Base-by-base conservation (phyloP, 805 yeast genomes). In the Torulaspora quercuum region DNA sequence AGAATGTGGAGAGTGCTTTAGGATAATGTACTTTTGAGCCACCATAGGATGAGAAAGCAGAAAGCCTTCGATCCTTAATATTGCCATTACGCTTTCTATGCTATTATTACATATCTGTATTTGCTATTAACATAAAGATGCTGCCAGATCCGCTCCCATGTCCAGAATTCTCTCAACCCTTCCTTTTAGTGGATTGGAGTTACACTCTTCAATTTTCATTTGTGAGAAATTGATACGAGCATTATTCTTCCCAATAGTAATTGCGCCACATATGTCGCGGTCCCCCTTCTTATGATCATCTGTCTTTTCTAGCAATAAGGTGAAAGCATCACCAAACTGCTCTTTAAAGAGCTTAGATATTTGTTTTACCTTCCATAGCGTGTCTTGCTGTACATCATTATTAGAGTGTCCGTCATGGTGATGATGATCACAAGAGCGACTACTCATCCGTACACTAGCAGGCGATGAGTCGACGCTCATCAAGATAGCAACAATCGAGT, bases 381-480 rank as follows among this genome's bases (percentile, higher is more conserved):
- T 44, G 23, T 46, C 46, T 5, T 45, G 39, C 7, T 44, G 44
- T 14, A 36, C 45, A 23, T 39, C 30, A n/a, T 42, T 44, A 12
- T 42, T 49, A 13, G 25, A 12, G 16, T 37, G 41, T 4, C 42
- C 49, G 12, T 52, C 46, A n/a, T 40, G 45, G 7, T 34, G 35
- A 26, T 29, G 25, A 55, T 78, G 82, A 1, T 53, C 44, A 46
- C 82, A 79, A 1, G 69, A 46, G 36, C 72, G 72, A 5, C 95
- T 78, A 9, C 95, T 78, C 46, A 87, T 61, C 57, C 90, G 92
- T 18, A 92, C 95, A 5, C 97, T 86, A 2, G 96, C 95, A 7
- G 96, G 96, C 0, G 95, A 80, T 0, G 95, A 81, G 57, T 92
- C 98, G 26, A 90, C 92, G 29, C 95, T 85, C 62, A 90, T 73